These are phyloP conservation scores for Saccharum spontaneum DNA, from an alignment of 176 grass and related monocot species.

Conservation along the genomic window DNA sequence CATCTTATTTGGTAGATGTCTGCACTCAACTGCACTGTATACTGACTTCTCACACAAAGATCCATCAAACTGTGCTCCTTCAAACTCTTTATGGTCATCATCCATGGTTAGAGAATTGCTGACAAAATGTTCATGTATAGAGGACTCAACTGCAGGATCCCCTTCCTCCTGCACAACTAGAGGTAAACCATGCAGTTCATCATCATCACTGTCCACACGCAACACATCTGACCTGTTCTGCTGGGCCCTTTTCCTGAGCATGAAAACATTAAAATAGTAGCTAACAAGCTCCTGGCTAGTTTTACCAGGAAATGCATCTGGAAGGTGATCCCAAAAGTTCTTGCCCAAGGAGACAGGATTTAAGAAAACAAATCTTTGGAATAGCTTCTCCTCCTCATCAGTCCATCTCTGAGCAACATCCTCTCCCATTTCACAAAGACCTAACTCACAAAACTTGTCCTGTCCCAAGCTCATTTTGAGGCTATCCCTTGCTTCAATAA, in stretches of 20 bases:
- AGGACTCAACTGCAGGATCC: conserved; percentile 53
- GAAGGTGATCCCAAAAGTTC: conserved; percentile 77
- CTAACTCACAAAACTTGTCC: conserved; percentile 63
- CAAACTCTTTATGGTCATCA: conserved; percentile 43
- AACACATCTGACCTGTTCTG: conserved; percentile 73
- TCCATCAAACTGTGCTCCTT: conserved; percentile 8
- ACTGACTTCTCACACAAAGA: conserved; percentile 13
- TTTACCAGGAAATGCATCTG: conserved; percentile 56
- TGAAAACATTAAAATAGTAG: conserved; percentile 95
- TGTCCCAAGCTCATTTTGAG: conserved; percentile 51
- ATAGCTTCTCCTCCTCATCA: conserved; percentile 67
- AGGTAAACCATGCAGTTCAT: conserved; percentile 53
- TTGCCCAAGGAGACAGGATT: conserved; percentile 60
- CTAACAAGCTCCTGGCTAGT: conserved; percentile 70
- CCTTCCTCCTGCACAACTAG: conserved; percentile 35
- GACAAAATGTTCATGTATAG: conserved; percentile 20
- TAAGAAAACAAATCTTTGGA: conserved; percentile 59
- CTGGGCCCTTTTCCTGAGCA: conserved; percentile 68
- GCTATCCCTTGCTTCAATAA: conserved; percentile 55
- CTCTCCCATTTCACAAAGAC: conserved; percentile 81
- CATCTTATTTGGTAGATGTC: conserved; percentile 1
- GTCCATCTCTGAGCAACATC: conserved; percentile 68
- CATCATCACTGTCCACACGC: conserved; percentile 83
- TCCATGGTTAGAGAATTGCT: conserved; percentile 17
- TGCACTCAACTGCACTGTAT: conserved; percentile 1